A percentile compares a stretch with the other conserved stretches of the same genome.
phyloP scores from a whole-genome alignment of 805 yeast genomes.

The Tetrapisispora fleetii region DNA sequence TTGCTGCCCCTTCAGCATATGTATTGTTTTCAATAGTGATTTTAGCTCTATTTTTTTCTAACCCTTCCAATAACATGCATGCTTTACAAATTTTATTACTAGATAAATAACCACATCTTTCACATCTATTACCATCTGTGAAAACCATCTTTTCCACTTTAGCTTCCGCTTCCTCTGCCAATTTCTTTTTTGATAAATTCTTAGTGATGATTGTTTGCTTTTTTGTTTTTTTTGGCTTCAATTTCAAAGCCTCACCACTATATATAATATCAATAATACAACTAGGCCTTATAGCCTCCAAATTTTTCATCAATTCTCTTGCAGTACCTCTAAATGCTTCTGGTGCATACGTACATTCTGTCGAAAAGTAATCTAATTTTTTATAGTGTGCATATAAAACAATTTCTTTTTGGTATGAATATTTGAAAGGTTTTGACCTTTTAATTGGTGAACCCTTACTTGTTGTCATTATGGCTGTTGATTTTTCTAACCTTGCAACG shows the following conservation, averaged over 20 bases:
- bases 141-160: slow-evolving; percentile 18
- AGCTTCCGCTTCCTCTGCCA: slow-evolving; percentile 11
- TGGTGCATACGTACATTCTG: slow-evolving; percentile 97
- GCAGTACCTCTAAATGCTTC: slow-evolving; percentile 98
- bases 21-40: slow-evolving; percentile 43
- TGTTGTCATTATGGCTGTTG: slow-evolving; percentile 76
- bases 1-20: slow-evolving; percentile 55
- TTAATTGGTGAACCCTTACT: slow-evolving; percentile 81
- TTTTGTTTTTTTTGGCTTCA: slow-evolving; percentile 46
- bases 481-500: slow-evolving; percentile 79
- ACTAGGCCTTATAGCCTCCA: slow-evolving; percentile 84
- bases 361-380: slow-evolving; percentile 87
- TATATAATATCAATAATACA: slow-evolving; percentile 90
- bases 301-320: slow-evolving; percentile 76
- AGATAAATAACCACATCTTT: slow-evolving; percentile 84
- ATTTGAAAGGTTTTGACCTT: slow-evolving; percentile 92
- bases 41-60: slow-evolving; percentile 67
- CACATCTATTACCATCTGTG: slow-evolving; percentile 67
- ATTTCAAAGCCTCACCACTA: slow-evolving; percentile 78
- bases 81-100: slow-evolving; percentile 89
- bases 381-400: slow-evolving; percentile 95
- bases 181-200: slow-evolving; percentile 7
- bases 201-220: slow-evolving; percentile 26
- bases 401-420: slow-evolving; percentile 92
- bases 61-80: slow-evolving; percentile 75